Conservation (phyloP, 1,284 basidiomycete genomes). For the Marasmius oreades region DNA sequence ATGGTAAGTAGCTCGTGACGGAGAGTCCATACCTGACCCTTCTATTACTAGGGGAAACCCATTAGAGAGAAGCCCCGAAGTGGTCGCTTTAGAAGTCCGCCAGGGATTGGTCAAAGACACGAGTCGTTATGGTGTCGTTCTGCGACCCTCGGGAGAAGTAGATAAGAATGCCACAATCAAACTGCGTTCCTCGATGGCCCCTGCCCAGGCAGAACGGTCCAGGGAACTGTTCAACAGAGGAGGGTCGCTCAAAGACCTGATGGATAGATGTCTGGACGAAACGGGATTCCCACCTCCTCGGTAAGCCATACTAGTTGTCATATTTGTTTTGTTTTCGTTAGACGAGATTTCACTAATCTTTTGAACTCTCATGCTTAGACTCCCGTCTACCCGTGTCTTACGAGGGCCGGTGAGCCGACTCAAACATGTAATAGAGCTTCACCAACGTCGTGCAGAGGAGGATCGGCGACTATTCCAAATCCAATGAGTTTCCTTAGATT, state of each 20-base stretch:
- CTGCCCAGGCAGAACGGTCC: constrained; percentile 13
- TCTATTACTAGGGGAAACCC: constrained; percentile 18
- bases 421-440: constrained; percentile 21
- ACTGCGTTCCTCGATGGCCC: constrained; percentile 19
- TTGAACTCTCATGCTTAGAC: constrained; percentile 14
- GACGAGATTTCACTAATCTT: neutral
- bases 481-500: no score
- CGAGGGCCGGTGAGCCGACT: constrained; percentile 22
- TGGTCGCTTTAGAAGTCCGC: constrained; percentile 27
- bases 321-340: neutral
- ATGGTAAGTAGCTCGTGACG: constrained; percentile 11
- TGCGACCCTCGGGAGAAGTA: constrained; percentile 18
- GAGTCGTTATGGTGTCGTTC: constrained; percentile 25
- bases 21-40: no score
- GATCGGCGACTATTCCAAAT: constrained; percentile 14
- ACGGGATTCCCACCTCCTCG: constrained; percentile 20
- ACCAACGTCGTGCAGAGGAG: constrained; percentile 21
- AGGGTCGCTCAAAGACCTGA: constrained; percentile 23
- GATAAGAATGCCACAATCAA: constrained; percentile 19
- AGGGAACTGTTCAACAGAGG: constrained; percentile 24
- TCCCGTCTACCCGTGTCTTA: constrained; percentile 23
- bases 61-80: constrained; percentile 22
- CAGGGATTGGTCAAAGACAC: constrained; percentile 24
- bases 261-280: constrained; percentile 23
- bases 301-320: no score